Evolutionary conservation across 2,329 filamentous ascomycete species (phyloP).

Genomic region (Xylaria arbuscula): DNA sequence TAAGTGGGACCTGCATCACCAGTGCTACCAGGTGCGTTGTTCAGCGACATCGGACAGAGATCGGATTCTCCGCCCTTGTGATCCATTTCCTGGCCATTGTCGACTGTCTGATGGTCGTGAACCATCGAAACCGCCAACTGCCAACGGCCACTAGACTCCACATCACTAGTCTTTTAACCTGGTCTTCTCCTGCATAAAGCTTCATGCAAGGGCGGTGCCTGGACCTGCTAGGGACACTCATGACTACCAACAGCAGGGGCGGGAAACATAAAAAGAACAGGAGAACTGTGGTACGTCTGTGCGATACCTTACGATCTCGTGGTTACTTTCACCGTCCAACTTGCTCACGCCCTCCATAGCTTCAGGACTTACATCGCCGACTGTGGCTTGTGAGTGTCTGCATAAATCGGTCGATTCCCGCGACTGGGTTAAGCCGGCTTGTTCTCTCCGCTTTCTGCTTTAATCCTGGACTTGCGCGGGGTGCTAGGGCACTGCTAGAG

Average conservation of each 20-base stretch:
- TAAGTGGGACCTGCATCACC: conserved; percentile 27
- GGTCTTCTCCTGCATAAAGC: conserved; percentile 37
- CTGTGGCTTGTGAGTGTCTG: conserved; percentile 1
- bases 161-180: conserved; percentile 12
- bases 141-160: conserved; percentile 34
- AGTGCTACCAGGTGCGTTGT: conserved; percentile 26
- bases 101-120: conserved; percentile 2
- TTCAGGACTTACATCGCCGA: not conserved
- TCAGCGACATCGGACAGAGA: conserved; percentile 42
- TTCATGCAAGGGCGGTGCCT: conserved; percentile 39
- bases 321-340: not conserved
- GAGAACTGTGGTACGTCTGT: not conserved
- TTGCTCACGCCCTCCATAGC: not conserved
- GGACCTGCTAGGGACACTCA: not conserved
- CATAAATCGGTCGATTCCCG: conserved; percentile 17
- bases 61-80: conserved; percentile 33
- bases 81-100: conserved; percentile 3
- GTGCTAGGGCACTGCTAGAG: conserved; percentile 21
- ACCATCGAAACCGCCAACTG: conserved; percentile 27
- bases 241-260: not conserved
- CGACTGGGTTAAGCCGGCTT: conserved; percentile 28
- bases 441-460: conserved; percentile 28
- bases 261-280: conserved; percentile 17
- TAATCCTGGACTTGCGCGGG: conserved; percentile 14
- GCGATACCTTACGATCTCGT: conserved; percentile 6